Evolutionary conservation across 2,329 filamentous ascomycete genomes (phyloP).

Genomic region (Fusarium goolgardi): DNA sequence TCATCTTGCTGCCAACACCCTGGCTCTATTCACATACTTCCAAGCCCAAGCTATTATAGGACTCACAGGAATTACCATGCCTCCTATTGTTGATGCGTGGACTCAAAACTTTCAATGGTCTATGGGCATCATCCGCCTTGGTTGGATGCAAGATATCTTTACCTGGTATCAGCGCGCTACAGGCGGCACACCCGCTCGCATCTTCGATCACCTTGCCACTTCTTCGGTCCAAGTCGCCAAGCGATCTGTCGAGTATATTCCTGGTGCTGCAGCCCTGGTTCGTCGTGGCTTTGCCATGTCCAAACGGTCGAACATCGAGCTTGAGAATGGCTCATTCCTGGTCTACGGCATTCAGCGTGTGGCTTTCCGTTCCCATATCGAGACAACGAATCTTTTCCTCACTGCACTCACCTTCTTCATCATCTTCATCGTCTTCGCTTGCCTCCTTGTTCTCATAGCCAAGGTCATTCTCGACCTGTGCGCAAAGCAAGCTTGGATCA

Average conservation of each 20-base stretch:
- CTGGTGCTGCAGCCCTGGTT: slow-evolving; percentile 56
- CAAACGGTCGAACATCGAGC: slow-evolving; percentile 66
- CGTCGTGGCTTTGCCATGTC: slow-evolving; percentile 66
- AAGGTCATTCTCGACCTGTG: slow-evolving; percentile 83
- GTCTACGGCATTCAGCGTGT: slow-evolving; percentile 90
- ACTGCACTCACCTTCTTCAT: slow-evolving; percentile 91
- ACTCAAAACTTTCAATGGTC: slow-evolving; percentile 99
- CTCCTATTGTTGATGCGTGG: slow-evolving; percentile 90
- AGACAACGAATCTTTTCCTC: slow-evolving; percentile 91
- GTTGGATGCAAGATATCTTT: slow-evolving; percentile 85
- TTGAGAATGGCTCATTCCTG: slow-evolving; percentile 66
- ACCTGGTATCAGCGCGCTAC: slow-evolving; percentile 97
- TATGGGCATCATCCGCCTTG: slow-evolving; percentile 90
- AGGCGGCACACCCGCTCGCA: slow-evolving; percentile 82
- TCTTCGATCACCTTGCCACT: slow-evolving; percentile 78
- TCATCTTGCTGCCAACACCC: slow-evolving; percentile 90
- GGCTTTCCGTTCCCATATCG: slow-evolving; percentile 86
- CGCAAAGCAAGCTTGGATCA: slow-evolving; percentile 79
- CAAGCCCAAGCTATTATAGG: slow-evolving; percentile 93
- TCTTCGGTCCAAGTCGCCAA: slow-evolving; percentile 86
- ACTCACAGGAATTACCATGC: slow-evolving; percentile 81
- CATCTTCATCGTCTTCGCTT: slow-evolving; percentile 80
- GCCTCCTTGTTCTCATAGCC: slow-evolving; percentile 78
- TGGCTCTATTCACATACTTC: slow-evolving; percentile 93
- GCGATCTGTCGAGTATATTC: slow-evolving; percentile 58